Evolutionary conservation across 805 yeast genomes (phyloP).

Genomic region (Debaryomyces castellii): DNA sequence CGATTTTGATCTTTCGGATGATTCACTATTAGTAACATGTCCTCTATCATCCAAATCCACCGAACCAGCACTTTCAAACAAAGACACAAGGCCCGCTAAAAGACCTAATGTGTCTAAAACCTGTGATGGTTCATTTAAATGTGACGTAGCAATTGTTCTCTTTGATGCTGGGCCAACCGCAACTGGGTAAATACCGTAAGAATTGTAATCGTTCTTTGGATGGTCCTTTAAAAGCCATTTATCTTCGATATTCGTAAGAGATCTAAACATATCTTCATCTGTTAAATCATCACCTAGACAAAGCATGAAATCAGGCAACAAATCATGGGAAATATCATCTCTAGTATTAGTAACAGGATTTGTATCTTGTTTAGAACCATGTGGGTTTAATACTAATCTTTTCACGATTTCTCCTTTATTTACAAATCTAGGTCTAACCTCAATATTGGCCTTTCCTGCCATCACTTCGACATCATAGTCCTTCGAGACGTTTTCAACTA

Average conservation of each 20-base stretch:
- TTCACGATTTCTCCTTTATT: conserved; percentile 97
- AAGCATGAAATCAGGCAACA: conserved; percentile 77
- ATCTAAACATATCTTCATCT: conserved; percentile 95
- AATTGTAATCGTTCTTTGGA: conserved; percentile 45
- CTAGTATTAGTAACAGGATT: conserved; percentile 19
- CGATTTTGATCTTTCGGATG: conserved; percentile 40
- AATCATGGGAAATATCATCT: conserved; percentile 34
- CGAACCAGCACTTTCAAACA: conserved; percentile 76
- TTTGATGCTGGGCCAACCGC: conserved; percentile 93
- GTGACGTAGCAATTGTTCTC: conserved; percentile 80
- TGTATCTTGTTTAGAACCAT: conserved; percentile 53
- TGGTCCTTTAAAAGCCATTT: conserved; percentile 46
- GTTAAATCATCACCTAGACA: conserved; percentile 96
- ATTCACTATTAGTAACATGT: conserved; percentile 52
- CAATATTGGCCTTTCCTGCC: conserved; percentile 96
- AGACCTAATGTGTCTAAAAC: conserved; percentile 83
- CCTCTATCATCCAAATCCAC: conserved; percentile 78
- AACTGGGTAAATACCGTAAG: conserved; percentile 74
- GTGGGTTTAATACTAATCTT: conserved; percentile 64
- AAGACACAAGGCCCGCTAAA: conserved; percentile 72
- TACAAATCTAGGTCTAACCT: conserved; percentile 92
- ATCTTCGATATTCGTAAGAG: conserved; percentile 62
- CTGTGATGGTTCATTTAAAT: conserved; percentile 77
- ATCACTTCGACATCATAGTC: conserved; percentile 88
- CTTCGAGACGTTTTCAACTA: conserved; percentile 57